Base-by-base conservation (phyloP, 192 early-diverging fungal species). In the Backusella circina region DNA sequence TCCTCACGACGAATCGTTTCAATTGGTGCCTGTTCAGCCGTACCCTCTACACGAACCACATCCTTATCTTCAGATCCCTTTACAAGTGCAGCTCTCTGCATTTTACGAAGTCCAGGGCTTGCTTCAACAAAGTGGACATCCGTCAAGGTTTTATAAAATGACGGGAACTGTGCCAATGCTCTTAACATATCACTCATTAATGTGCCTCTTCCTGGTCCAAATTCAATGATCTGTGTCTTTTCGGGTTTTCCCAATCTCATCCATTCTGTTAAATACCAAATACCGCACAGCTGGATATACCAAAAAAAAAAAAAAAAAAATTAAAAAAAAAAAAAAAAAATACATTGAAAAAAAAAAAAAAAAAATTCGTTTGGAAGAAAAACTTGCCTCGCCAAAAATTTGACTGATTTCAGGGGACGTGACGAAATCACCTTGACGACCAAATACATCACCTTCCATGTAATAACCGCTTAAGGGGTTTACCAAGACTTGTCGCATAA, bases 361-460 rank as follows among this genome's bases (percentile, higher is more conserved):
- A n/a, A n/a, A n/a, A n/a, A n/a, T n/a, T n/a, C n/a, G n/a, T n/a
- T n/a, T n/a, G n/a, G n/a, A n/a, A n/a, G n/a, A n/a, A n/a, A 28
- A n/a, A 21, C 64, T 50, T 82, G 93, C 91, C 82, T 97, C 97
- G 36, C 98, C 96, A 92, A 98, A 99, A 90, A 98, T 94, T 85
- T 99, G 96, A 78, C 91, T 93, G 79, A 99, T 96, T 81, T 99
- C 98, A 3, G 98, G 98, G 9, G 94, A 95, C 5, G 98, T 99
- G 18, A 92, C 91, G 85, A 99, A 99, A 75, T 99, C 98, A 15
- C 97, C 97, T 70, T 93, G 70, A 12, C 78, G 75, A 18, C 98
- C 98, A 86, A 99, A 95, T 10, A 96, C 94, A 76, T 97, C 93
- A 1, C 91, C 90, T 65, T 89, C 86, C 86, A 94, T 97, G 82